Base-by-base conservation (phyloP, 345 rosid species). In the Eucalyptus urophylla region DNA sequence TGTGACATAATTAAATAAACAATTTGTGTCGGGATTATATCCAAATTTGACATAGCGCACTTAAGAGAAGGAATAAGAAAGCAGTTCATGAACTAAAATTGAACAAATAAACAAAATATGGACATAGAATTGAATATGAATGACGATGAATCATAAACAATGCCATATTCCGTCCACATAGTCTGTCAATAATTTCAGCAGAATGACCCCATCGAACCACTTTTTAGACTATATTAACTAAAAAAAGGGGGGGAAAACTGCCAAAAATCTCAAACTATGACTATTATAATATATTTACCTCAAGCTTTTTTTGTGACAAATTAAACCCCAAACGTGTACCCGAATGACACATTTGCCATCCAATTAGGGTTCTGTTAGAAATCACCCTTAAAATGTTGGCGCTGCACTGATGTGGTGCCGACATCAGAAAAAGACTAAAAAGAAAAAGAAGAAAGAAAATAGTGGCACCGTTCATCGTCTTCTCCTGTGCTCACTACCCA, bases 231-330 rank as follows among this genome's bases (percentile, higher is more conserved):
- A 53, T 0, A 53, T 19, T 19, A 19, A 53, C 10, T 53, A 53
- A 53, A 53, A 51, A 19, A 8, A 37, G 4, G 56, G 0, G 22
- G 2, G 5, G 0, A 53, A 51, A 50, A 17, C 0, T 0, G 0
- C 9, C 56, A 17, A 51, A 51, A 53, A 53, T 53, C 24, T 53
- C 10, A 53, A 53, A 53, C 0, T 53, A 19, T 53, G 9, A 53
- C 4, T 53, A 3, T 53, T 53, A 53, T 53, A 53, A 19, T 53
- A 51, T 17, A 53, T 53, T 53, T 53, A 53, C 24, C 10, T 53
- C 10, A 7, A 53, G 0, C 0, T 19, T 19, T 53, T 53, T 53
- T 19, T 0, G 9, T 53, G 56, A 19, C 10, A 19, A 53, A 53
- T 53, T 7, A 17, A 51, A 51, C 8, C 54, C 54, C 0, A 51